Percentiles rank a stretch among this genome's conserved stretches.
Evolutionary conservation across 2,329 filamentous ascomycete genomes (phyloP).

Genomic region (Chrysosporium keratinophilum): DNA sequence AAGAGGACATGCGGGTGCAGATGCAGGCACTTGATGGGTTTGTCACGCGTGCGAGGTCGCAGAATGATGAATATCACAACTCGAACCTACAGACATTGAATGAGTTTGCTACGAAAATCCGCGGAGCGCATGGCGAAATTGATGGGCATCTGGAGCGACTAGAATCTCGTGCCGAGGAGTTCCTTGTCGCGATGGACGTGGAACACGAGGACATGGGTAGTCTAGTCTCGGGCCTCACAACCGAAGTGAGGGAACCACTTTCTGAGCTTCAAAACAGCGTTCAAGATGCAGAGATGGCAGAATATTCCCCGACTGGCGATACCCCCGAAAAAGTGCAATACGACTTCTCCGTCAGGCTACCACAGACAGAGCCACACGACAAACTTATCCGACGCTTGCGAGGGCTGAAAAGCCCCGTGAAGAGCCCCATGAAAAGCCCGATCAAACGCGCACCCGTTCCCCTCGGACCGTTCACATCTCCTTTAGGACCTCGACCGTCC

Average conservation of each 20-base stretch:
- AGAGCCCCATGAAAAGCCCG: conserved; percentile 20
- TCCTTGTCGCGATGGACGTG: conserved; percentile 57
- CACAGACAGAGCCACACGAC: conserved; percentile 59
- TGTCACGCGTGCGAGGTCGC: conserved; percentile 65
- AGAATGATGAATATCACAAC: conserved; percentile 69
- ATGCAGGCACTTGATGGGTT: conserved; percentile 87
- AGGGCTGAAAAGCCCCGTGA: conserved; percentile 27
- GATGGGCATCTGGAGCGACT: conserved; percentile 59
- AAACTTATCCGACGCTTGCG: conserved; percentile 44
- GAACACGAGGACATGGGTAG: conserved; percentile 51
- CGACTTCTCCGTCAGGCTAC: conserved; percentile 66
- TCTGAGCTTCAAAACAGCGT: conserved; percentile 61
- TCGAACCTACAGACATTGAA: conserved; percentile 58
- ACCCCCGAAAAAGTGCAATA: conserved; percentile 77
- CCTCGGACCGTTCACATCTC: conserved; percentile 18
- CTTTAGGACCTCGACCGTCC: conserved; percentile 18
- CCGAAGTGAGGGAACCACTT: conserved; percentile 58
- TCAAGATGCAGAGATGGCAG: conserved; percentile 52
- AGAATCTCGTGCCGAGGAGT: conserved; percentile 54
- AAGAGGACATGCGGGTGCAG: conserved; percentile 74
- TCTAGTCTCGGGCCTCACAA: conserved; percentile 50
- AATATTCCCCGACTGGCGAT: conserved; percentile 75
- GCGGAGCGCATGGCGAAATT: conserved; percentile 62
- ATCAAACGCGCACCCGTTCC: conserved; percentile 19
- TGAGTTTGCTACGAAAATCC: conserved; percentile 56